Evolutionary conservation across 1,139 yeast species (phyloP), one percentile per base, ranked within the genome.

Genomic region (Geotrichum candidum): DNA sequence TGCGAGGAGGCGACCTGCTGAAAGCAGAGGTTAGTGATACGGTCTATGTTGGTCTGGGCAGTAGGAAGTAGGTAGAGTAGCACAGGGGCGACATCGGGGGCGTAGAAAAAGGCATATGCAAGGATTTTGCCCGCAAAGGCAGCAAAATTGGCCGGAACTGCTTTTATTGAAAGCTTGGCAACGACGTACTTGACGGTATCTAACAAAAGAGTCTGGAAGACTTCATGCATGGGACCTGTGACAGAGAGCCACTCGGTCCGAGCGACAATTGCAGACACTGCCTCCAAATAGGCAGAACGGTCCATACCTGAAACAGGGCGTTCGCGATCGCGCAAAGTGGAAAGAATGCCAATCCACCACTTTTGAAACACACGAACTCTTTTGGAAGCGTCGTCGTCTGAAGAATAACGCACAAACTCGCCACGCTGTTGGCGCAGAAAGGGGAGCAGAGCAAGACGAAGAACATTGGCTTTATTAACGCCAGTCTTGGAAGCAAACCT

Each of bases 71-170:
- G 72, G 65, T 86, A 86, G 53, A 88, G 74, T 51, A 89, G 73
- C 0, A 89, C 86, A 54, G 78, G 79, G n/a, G 88, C 83, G 6
- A 87, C 84, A n/a, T 82, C 79, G 0, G 87, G 86, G 1, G 88
- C 71, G 65, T 81, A 77, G 70, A 84, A 82, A 67, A 82, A 89
- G n/a, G 85, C 76, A 69, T 84, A 83, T 0, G 95, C 92, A 72
- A 90, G 83, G 0, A 87, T 82, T 70, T 90, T 89, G 11, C 96
- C 96, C n/a, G 86, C 79, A 69, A 89, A 88, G 1, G 95, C 95
- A 31, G 86, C 81, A 22, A 85, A 73, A 3, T 88, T 78, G 10
- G 86, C 73, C 0, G 92, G 80, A 7, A 86, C 75, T 9, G 79
- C 79, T 70, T 87, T 87, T 57, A 82, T 69, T 54, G 81, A 77